Conservation (phyloP, 495 filamentous ascomycete species). For the Parachaetomium inaequale region DNA sequence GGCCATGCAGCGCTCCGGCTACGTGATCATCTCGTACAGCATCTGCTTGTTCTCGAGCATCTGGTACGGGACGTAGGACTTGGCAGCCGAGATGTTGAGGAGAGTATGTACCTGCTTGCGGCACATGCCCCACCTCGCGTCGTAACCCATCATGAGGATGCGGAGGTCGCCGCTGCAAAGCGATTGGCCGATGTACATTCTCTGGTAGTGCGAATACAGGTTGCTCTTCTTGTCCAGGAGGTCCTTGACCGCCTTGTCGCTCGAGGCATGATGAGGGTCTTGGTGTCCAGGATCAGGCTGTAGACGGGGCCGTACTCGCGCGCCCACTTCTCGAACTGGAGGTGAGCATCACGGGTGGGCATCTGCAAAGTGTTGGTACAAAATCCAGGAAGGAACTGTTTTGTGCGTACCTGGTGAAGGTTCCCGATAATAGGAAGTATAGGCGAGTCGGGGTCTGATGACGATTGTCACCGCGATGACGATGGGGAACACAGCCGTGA, state of each 20-base stretch:
- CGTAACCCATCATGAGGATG: slow-evolving; percentile 39
- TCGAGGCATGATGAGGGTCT: slow-evolving; percentile 32
- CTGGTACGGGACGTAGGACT: slow-evolving; percentile 51
- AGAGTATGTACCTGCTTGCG: slow-evolving; percentile 45
- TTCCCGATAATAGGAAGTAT: slow-evolving; percentile 38
- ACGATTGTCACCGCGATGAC: slow-evolving; percentile 28
- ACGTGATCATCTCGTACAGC: slow-evolving; percentile 43
- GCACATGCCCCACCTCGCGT: slow-evolving; percentile 39
- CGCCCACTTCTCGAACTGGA: slow-evolving; percentile 41
- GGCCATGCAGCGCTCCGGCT: slow-evolving; percentile 41
- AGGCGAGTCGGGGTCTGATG: slow-evolving; percentile 33
- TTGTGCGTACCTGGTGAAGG: slow-evolving; percentile 29
- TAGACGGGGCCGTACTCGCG: slow-evolving; percentile 41
- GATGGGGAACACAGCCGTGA: slow-evolving; percentile 22
- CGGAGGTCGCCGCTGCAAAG: slow-evolving; percentile 34
- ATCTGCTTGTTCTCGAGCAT: slow-evolving; percentile 50
- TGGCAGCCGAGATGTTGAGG: slow-evolving; percentile 41
- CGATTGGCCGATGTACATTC: slow-evolving; percentile 37
- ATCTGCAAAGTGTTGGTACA: slow-evolving; percentile 19
- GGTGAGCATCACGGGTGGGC: slow-evolving; percentile 31
- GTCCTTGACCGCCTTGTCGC: slow-evolving; percentile 39
- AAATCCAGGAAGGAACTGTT: no score
- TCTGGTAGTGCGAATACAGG: slow-evolving; percentile 38
- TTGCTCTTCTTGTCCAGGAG: slow-evolving; percentile 37
- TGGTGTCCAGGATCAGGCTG: slow-evolving; percentile 41